Percentiles rank a stretch among this genome's conserved stretches.
Conservation (phyloP, 768 basidiomycete species). For the Tricholoma matsutake region DNA sequence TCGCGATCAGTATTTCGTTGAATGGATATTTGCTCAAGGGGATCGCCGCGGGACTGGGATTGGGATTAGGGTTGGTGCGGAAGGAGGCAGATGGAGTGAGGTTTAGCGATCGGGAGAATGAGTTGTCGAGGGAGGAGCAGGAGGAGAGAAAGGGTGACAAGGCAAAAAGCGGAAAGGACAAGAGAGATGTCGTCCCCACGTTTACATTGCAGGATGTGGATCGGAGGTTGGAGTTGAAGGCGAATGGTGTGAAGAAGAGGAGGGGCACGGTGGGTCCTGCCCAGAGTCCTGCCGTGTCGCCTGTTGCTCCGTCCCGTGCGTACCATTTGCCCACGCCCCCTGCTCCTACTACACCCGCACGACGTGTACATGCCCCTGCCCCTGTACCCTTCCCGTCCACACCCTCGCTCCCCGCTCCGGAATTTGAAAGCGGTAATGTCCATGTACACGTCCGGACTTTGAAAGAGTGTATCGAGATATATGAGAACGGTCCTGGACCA, state of each 20-base stretch:
- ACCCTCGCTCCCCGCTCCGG: background rate
- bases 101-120: slow-evolving; percentile 19
- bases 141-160: slow-evolving; percentile 4
- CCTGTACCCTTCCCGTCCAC: slow-evolving; percentile 8
- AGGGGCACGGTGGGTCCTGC: background rate
- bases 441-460: slow-evolving; percentile 26
- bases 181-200: slow-evolving; percentile 20
- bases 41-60: slow-evolving; percentile 56
- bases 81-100: slow-evolving; percentile 21
- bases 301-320: background rate
- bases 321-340: background rate
- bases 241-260: slow-evolving; percentile 14
- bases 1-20: slow-evolving; percentile 81
- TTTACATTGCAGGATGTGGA: slow-evolving; percentile 61
- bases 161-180: slow-evolving; percentile 3
- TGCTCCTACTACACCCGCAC: background rate
- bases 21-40: slow-evolving; percentile 94
- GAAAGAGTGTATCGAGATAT: slow-evolving; percentile 77
- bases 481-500: slow-evolving; percentile 68
- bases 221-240: slow-evolving; percentile 35
- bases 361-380: background rate
- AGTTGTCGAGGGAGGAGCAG: slow-evolving; percentile 3
- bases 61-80: slow-evolving; percentile 19
- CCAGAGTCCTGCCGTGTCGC: background rate
- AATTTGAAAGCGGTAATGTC: background rate